phyloP scores from a whole-genome alignment of 169 alveolate genomes.

The Besnoitia besnoiti region DNA sequence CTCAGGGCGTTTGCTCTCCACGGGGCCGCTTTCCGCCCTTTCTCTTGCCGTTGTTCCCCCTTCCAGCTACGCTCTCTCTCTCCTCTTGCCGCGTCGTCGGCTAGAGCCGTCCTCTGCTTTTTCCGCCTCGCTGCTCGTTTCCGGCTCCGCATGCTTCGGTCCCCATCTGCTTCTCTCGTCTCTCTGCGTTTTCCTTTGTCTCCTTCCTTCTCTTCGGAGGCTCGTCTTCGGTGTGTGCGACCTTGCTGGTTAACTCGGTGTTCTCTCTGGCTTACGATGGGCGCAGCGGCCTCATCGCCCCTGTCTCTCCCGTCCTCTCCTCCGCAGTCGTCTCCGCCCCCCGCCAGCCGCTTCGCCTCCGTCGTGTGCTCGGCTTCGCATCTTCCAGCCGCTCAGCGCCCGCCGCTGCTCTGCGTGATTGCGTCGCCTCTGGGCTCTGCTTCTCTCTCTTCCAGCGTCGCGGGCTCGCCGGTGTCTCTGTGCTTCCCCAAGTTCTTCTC shows the following conservation, averaged over 20 bases:
- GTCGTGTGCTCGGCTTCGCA: neutral
- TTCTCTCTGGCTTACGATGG: neutral
- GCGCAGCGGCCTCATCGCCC: neutral
- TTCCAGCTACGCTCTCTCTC: too few relatives aligned
- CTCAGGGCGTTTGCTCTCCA: too few relatives aligned
- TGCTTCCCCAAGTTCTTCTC: neutral
- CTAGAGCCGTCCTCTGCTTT: too few relatives aligned
- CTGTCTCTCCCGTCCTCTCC: neutral
- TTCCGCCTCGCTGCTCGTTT: too few relatives aligned
- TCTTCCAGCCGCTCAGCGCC: neutral
- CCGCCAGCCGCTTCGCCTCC: neutral
- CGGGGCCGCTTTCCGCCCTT: too few relatives aligned
- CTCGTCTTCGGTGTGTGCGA: neutral
- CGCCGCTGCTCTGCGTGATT: too few relatives aligned
- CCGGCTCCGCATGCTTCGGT: too few relatives aligned
- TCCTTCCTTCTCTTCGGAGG: neutral
- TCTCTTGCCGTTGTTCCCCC: too few relatives aligned
- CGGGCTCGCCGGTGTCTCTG: neutral
- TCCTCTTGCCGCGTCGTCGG: too few relatives aligned
- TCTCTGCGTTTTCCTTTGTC: neutral
- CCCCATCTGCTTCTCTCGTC: neutral
- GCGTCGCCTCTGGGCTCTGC: neutral
- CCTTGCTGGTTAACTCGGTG: neutral
- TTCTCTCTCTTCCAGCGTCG: neutral
- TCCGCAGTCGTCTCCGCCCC: neutral